phyloP scores from a whole-genome alignment of 1,139 yeast species.

The Saccharomyces hybrid region DNA sequence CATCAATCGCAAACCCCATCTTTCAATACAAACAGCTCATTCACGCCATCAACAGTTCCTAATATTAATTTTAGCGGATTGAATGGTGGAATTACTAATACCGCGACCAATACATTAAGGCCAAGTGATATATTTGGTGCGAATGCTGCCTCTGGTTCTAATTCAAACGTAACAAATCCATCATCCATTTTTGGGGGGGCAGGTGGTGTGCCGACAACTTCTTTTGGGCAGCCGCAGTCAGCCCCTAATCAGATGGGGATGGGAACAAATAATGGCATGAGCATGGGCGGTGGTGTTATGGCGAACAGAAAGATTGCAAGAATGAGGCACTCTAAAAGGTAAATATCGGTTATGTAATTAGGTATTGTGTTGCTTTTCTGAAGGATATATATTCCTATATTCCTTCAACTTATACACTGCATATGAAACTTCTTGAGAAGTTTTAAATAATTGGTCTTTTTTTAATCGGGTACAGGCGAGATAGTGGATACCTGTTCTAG shows the following conservation, averaged over 20 bases:
- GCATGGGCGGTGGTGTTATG: conserved; percentile 7
- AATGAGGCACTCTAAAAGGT: conserved; percentile 22
- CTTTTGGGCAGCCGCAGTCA: conserved; percentile 2
- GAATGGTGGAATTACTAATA: neutral
- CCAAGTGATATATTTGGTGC: conserved; percentile 20
- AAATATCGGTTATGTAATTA: neutral
- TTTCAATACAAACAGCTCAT: conserved; percentile 5
- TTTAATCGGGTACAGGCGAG: neutral
- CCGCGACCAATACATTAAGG: conserved; percentile 10
- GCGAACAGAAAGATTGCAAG: conserved; percentile 22
- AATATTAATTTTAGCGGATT: conserved; percentile 22
- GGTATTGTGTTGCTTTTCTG: neutral
- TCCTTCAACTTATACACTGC: neutral
- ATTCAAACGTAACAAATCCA: neutral
- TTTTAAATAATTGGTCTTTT: neutral
- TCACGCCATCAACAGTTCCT: conserved; percentile 21
- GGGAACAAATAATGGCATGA: neutral
- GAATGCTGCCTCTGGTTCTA: conserved; percentile 1
- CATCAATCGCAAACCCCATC: conserved; percentile 6
- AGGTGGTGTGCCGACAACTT: conserved; percentile 1
- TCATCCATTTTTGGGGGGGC: conserved; percentile 4
- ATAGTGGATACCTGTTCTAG: neutral
- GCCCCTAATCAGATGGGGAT: conserved; percentile 3
- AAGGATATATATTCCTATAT: neutral
- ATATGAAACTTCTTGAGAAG: neutral